Evolutionary conservation across 371 early-diverging fungal genomes (phyloP).

Genomic region (Syncephalis plumigaleata): DNA sequence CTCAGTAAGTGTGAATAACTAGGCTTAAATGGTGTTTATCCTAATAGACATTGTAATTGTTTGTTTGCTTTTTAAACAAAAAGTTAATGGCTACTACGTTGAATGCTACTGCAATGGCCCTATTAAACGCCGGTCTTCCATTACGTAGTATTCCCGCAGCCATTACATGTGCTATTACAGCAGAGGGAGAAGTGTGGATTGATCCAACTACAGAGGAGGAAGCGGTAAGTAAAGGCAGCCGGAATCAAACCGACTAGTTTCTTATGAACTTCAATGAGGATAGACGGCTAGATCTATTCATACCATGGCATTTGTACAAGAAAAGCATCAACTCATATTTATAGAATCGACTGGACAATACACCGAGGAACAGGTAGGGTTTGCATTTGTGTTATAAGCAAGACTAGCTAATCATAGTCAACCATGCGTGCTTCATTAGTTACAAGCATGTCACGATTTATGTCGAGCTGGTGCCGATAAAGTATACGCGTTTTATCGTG

Average conservation of each 20-base stretch:
- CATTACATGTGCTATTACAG: slow-evolving; percentile 42
- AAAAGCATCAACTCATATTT: slow-evolving; percentile 13
- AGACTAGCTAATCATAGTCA: too few species aligned
- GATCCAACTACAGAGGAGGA: slow-evolving; percentile 68
- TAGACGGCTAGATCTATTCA: slow-evolving; percentile 58
- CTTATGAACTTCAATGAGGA: neutral
- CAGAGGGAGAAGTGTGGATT: slow-evolving; percentile 38
- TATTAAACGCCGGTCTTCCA: slow-evolving; percentile 86
- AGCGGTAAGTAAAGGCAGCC: slow-evolving; percentile 23
- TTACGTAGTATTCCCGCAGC: slow-evolving; percentile 50
- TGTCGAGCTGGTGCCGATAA: slow-evolving; percentile 25
- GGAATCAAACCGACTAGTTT: neutral
- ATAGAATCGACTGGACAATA: slow-evolving; percentile 53
- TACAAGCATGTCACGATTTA: slow-evolving; percentile 15
- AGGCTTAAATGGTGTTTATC: slow-evolving; percentile 52
- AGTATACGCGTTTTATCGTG: slow-evolving; percentile 33
- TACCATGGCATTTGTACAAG: slow-evolving; percentile 65
- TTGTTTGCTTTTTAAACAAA: too few species aligned
- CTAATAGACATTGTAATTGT: slow-evolving; percentile 35
- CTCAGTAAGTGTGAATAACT: slow-evolving; percentile 1
- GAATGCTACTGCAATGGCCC: slow-evolving; percentile 68
- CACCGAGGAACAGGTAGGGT: slow-evolving; percentile 32
- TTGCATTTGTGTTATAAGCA: too few species aligned
- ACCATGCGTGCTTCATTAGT: too few species aligned
- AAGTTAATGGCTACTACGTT: slow-evolving; percentile 60